Conservation (phyloP, 2,329 filamentous ascomycete genomes). For the Arthrobotrys pseudoclavata region DNA sequence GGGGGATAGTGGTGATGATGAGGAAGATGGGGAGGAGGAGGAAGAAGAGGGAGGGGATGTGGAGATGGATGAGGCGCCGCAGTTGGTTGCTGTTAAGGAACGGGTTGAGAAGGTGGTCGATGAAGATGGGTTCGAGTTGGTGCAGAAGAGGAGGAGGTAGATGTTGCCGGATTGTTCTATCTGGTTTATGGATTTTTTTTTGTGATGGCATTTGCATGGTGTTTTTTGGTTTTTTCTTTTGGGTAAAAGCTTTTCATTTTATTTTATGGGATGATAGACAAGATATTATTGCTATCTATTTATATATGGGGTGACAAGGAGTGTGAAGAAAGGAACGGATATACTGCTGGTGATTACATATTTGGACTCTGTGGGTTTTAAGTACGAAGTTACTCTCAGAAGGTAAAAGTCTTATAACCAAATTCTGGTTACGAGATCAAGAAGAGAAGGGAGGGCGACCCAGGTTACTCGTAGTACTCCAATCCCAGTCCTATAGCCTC, state of each 20-base stretch:
- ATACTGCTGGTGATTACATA: neutral
- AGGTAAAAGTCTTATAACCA: no score
- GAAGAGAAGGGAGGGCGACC: neutral
- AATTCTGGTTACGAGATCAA: no score
- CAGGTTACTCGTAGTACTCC: conserved; percentile 30
- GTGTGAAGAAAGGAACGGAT: neutral
- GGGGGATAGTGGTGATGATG: conserved; percentile 68
- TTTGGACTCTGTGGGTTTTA: neutral
- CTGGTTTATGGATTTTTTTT: neutral
- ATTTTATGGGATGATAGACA: conserved; percentile 12
- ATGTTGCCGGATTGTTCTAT: neutral
- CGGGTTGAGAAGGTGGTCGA: conserved; percentile 79
- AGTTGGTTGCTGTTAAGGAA: conserved; percentile 73
- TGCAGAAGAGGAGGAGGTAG: conserved; percentile 61
- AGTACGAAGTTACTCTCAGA: neutral
- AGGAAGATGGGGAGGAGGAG: conserved; percentile 67
- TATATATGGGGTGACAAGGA: neutral
- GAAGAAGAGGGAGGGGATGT: conserved; percentile 71
- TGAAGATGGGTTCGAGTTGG: conserved; percentile 77
- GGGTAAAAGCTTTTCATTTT: neutral
- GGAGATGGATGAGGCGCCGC: conserved; percentile 78
- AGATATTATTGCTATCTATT: conserved; percentile 18
- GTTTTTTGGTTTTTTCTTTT: neutral
- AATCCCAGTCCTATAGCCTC: conserved; percentile 30
- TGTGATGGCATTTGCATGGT: neutral